Evolutionary conservation across 164 flowering plant genomes (phyloP), one percentile per base, ranked within the genome.

Genomic region (Vitis riparia): DNA sequence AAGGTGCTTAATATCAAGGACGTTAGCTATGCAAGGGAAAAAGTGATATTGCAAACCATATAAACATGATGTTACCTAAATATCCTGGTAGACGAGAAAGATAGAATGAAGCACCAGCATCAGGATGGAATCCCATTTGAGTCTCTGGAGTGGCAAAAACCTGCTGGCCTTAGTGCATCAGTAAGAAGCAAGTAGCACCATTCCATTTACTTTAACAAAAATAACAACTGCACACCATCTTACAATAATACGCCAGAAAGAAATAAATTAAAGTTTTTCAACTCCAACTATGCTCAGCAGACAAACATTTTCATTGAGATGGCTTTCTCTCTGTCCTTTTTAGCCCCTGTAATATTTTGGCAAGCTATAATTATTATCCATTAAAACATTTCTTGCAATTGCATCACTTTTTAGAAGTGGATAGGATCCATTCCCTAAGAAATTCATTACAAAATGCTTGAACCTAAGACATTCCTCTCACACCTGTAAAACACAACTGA

Each of bases 51-150:
- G 59, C 16, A 55, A 68, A 29, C 27, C 17, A 9, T 8, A n/a
- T 44, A 47, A 7, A 9, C 13, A 23, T 12, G 51, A 63, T 7
- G 49, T 64, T 80, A 88, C 98, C 97, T 76, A 91, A 73, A 82
- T 89, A 86, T 56, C 98, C 98, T 67, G 96, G 98, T 51, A 91
- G 83, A 44, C 84, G 93, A 66, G 97, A 87, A 57, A 94, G 90
- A 77, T 84, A 91, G 79, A 76, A 90, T 55, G 96, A 92, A 81
- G 95, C 94, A 52, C 97, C 98, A 15, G 93, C 92, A 86, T 89
- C 97, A 74, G 97, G 96, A 80, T 92, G 97, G 73, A 94, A 94
- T 73, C 98, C 98, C 68, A 91, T 80, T 59, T 88, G 93, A 71
- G 81, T 80, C 85, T 94, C 96, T 51, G 96, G 97, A 73, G 83